Evolutionary conservation across 306 rosid species (phyloP), one percentile per base, ranked within the genome.

Genomic region (Gastrolobium villosum): DNA sequence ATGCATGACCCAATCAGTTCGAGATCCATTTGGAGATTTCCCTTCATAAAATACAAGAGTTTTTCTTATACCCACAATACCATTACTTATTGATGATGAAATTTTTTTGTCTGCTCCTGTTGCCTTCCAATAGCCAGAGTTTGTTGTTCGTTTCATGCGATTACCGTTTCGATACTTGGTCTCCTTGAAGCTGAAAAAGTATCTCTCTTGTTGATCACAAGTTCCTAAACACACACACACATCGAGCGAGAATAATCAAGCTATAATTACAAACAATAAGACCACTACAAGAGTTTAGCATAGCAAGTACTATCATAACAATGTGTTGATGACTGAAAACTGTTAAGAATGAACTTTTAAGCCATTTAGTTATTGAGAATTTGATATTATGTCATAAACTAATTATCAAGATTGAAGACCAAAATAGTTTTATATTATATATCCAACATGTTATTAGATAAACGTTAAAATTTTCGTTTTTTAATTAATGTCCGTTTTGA

Each of bases 1-100:
- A 79, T 92, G 96, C 96, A 94, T 87, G 72, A 87, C 9, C 97
- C 97, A 94, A 26, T 85, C 80, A 8, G 96, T 92, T 72, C 88
- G 82, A 20, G 74, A 15, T 1, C 92, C 91, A 69, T 75, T 78
- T 10, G 88, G 86, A 73, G 88, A 67, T 59, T 83, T 90, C 3
- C 92, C 92, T 63, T 63, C 36, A 14, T 82, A 82, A 66, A 94
- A 94, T 39, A 84, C 94, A 0, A 94, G 89, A 30, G 85, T 86
- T 65, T 90, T 94, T 74, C 88, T 92, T 63, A 86, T 72, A n/a
- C 98, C 98, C 0, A 43, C 80, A 54, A 77, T 63, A 5, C 80
- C 54, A 59, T 10, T 87, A 54, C 53, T 63, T 56, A 11, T 57
- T 44, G 98, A 64, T 9, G 89, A 78, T 10, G 75, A 76, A 20